Base-by-base conservation (phyloP, 371 early-diverging fungal genomes). In the Mortierella sp. region DNA sequence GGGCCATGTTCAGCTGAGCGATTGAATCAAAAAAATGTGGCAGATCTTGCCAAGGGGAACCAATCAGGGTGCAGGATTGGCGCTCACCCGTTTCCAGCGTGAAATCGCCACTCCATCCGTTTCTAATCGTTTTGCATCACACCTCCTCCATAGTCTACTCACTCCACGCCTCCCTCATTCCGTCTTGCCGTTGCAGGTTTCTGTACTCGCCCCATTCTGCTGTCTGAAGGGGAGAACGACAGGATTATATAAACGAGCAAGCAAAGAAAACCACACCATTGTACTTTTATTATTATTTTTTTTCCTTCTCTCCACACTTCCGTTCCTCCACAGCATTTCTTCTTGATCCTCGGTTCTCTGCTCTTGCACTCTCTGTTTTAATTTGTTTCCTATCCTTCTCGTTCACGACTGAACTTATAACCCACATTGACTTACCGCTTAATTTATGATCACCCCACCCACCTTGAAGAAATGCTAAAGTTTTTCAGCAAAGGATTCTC, bases 401-500 rank as follows among this genome's bases (percentile, higher is more conserved):
- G 24, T 37, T 41, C 51, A 7, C n/a, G 23, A 8, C 37, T 27
- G 26, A 47, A 17, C n/a, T 39, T 15, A 23, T 9, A 47, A 27
- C 6, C 4, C 34, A 47, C 49, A 47, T 27, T 14, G 11, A 17
- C 49, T 24, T 21, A 7, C 15, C 50, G 17, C 31, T 32, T 44
- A 19, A 44, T 44, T 44, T 21, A 44, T 44, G 44, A 53, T 34
- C 27, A 37, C 49, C 11, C 23, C 48, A 47, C 30, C 27, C 14
- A 19, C 27, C n/a, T n/a, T 24, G 19, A 34, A 43, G 31, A 32
- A 53, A 75, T 75, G 75, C 48, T 75, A 50, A 75, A 75, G 60
- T 75, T 75, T 34, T 68, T 75, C 53, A 59, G 56, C 44, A 67
- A 63, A 43, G 69, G 69, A 11, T 58, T 17, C 60, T 68, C 68